These are phyloP conservation scores for Acanthamoeba royreba DNA, from an alignment of 208 protist genomes.

Conservation along the genomic window DNA sequence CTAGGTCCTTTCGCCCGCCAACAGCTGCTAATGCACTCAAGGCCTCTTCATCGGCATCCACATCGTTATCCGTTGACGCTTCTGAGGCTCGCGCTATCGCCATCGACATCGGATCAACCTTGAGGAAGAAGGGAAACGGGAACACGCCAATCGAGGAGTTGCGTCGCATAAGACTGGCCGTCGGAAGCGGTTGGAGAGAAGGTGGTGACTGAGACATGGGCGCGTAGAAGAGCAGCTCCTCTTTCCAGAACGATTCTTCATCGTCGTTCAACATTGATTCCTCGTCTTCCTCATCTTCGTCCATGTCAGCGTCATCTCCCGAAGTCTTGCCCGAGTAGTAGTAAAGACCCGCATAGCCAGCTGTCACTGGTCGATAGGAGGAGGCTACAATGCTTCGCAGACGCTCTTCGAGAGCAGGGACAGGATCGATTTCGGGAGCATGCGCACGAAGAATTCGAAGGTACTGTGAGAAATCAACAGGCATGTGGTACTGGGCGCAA, in stretches of 20 bases:
- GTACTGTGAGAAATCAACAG: background rate
- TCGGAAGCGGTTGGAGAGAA: background rate
- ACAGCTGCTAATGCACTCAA: background rate
- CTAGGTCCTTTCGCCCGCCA: background rate
- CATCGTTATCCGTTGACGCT: background rate
- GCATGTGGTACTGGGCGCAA: background rate
- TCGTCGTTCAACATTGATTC: background rate
- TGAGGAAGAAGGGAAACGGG: conserved; percentile 43
- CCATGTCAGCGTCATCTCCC: background rate
- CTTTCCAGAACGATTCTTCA: conserved; percentile 39
- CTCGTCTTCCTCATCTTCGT: conserved; percentile 10
- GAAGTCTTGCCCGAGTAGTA: background rate
- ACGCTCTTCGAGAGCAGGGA: background rate
- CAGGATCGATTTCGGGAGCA: background rate
- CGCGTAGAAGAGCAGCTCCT: conserved; percentile 37
- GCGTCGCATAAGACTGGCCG: background rate
- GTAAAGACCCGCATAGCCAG: background rate
- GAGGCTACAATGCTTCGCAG: background rate
- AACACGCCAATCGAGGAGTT: background rate
- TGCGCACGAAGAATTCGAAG: background rate
- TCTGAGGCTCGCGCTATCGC: background rate
- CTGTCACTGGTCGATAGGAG: background rate
- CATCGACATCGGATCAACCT: background rate
- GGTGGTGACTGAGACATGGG: background rate
- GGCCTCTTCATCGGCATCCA: background rate